Conservation (phyloP, 148 eudicot species). For the Arctostaphylos glauca region DNA sequence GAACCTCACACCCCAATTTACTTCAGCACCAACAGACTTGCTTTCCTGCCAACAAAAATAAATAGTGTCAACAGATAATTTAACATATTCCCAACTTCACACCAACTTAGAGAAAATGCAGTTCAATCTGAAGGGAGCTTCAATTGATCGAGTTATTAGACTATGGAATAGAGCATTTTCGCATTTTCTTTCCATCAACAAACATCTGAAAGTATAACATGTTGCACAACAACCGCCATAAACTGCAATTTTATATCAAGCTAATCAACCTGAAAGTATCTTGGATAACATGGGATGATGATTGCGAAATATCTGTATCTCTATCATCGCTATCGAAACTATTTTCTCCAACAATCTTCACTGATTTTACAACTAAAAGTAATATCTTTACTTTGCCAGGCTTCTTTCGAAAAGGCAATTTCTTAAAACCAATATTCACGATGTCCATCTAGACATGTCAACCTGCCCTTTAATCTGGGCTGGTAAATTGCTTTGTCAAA, state of each 20-base stretch:
- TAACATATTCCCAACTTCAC: neutral
- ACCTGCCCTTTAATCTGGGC: neutral
- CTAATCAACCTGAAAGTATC: neutral
- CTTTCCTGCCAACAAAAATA: slow-evolving; percentile 53
- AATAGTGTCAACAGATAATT: neutral
- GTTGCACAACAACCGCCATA: neutral
- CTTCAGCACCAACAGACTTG: slow-evolving; percentile 97
- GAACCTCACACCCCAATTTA: slow-evolving; percentile 98
- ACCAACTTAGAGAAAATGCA: slow-evolving; percentile 8
- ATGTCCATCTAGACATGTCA: neutral
- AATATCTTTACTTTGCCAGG: neutral
- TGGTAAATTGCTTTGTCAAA: neutral
- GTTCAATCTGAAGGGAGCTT: neutral
- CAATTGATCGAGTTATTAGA: too few relatives aligned
- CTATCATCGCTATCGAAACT: neutral
- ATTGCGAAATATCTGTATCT: neutral
- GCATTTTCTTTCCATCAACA: neutral
- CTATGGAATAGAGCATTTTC: neutral
- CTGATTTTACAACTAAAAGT: neutral
- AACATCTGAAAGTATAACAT: neutral
- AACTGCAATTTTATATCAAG: neutral
- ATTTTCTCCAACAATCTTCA: neutral
- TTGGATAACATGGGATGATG: neutral
- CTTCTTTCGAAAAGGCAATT: neutral
- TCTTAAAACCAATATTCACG: neutral